Evolutionary conservation across 2,329 filamentous ascomycete genomes (phyloP).

Genomic region (Stenocarpella maydis): DNA sequence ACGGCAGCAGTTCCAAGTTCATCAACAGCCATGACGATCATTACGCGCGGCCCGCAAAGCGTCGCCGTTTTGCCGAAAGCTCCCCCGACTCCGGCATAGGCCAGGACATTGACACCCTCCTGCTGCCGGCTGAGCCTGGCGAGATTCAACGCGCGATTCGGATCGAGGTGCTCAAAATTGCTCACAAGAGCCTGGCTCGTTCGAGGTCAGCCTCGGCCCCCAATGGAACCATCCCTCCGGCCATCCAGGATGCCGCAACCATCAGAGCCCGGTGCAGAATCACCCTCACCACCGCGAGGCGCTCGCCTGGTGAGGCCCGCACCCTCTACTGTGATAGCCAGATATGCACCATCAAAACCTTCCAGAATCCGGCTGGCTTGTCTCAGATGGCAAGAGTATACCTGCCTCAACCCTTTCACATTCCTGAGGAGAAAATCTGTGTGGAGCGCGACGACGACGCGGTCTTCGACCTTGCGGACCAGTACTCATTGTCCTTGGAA

Average conservation of each 20-base stretch:
- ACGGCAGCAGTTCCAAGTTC: conserved; percentile 44
- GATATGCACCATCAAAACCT: conserved; percentile 60
- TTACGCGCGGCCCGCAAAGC: conserved; percentile 55
- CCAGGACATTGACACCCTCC: conserved; percentile 32
- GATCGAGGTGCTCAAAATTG: conserved; percentile 62
- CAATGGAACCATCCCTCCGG: conserved; percentile 47
- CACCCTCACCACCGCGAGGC: conserved; percentile 46
- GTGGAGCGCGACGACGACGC: conserved; percentile 57
- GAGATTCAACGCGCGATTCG: conserved; percentile 52
- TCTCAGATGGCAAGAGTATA: conserved; percentile 58
- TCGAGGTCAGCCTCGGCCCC: conserved; percentile 46
- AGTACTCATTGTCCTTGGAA: conserved; percentile 60
- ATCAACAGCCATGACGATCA: conserved; percentile 45
- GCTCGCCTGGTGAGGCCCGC: conserved; percentile 47
- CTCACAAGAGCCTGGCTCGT: conserved; percentile 56
- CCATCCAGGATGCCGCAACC: conserved; percentile 46
- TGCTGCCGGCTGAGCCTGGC: conserved; percentile 38
- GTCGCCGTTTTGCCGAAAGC: conserved; percentile 56
- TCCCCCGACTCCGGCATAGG: conserved; percentile 43
- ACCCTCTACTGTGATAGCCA: conserved; percentile 63
- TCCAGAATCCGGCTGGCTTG: conserved; percentile 56
- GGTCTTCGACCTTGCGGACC: conserved; percentile 57
- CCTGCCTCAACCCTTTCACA: conserved; percentile 57
- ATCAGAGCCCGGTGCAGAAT: conserved; percentile 54
- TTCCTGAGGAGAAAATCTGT: conserved; percentile 61